Conservation (phyloP, 139 green algal genomes). For the Micractinium conductrix region DNA sequence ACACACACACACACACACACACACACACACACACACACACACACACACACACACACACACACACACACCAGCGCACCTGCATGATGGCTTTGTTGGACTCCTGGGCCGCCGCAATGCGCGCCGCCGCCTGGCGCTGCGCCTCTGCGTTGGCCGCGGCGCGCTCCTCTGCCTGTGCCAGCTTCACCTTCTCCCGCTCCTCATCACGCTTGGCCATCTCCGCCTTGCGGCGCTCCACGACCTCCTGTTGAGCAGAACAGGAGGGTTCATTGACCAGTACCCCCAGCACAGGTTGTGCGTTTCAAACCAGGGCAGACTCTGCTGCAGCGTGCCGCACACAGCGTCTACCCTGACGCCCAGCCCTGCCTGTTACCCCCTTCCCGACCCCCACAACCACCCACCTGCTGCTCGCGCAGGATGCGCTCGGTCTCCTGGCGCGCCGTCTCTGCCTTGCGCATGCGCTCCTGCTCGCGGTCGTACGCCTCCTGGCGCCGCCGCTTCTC, state of each 20-base stretch:
- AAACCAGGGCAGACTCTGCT: too few species aligned
- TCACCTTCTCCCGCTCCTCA: constrained; percentile 58
- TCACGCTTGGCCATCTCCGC: constrained; percentile 60
- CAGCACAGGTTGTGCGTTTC: too few species aligned
- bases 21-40: too few species aligned
- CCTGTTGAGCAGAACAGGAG: not conserved
- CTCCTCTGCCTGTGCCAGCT: constrained; percentile 55
- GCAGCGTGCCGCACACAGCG: too few species aligned
- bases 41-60: too few species aligned
- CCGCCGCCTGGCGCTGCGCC: constrained; percentile 72
- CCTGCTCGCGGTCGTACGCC: constrained; percentile 72
- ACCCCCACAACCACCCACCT: constrained; percentile 7
- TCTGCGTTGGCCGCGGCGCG: constrained; percentile 55
- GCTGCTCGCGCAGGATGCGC: constrained; percentile 70
- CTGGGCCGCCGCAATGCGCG: constrained; percentile 61
- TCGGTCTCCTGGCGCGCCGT: constrained; percentile 68
- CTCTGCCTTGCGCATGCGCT: constrained; percentile 74
- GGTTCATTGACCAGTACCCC: too few species aligned
- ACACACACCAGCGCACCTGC: constrained; percentile 29
- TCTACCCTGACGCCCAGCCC: too few species aligned
- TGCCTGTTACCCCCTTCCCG: too few species aligned
- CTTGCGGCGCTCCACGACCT: constrained; percentile 47
- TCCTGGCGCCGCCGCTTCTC: constrained; percentile 54
- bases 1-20: too few species aligned
- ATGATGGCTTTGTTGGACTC: constrained; percentile 37